These are phyloP conservation scores for Malassezia vespertilionis DNA, from an alignment of 1,284 basidiomycete genomes.

Conservation along the genomic window DNA sequence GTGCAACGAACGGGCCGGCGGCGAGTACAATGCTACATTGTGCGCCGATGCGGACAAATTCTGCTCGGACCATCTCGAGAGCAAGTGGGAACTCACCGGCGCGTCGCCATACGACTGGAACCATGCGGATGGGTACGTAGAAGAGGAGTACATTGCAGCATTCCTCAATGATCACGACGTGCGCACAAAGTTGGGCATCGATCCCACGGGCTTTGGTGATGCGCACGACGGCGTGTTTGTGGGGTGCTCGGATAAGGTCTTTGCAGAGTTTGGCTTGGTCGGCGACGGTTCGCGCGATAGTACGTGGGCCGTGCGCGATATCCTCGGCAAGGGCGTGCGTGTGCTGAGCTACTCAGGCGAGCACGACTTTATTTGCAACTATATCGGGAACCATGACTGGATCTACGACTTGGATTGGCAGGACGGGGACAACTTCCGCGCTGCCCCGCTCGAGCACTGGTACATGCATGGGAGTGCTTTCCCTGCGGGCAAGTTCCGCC, in stretches of 20 bases:
- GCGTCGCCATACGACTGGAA: slow-evolving; percentile 36
- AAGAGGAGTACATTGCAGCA: slow-evolving; percentile 35
- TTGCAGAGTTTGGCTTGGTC: slow-evolving; percentile 32
- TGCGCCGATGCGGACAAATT: slow-evolving; percentile 31
- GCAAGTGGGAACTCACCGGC: slow-evolving; percentile 31
- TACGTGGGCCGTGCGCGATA: slow-evolving; percentile 34
- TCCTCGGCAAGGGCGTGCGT: slow-evolving; percentile 27
- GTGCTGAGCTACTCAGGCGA: slow-evolving; percentile 37
- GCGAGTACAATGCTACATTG: slow-evolving; percentile 24
- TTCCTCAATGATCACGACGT: slow-evolving; percentile 35
- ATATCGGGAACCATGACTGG: slow-evolving; percentile 36
- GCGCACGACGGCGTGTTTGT: slow-evolving; percentile 38
- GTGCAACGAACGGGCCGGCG: slow-evolving; percentile 31
- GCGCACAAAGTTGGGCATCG: slow-evolving; percentile 30
- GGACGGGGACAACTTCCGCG: slow-evolving; percentile 25
- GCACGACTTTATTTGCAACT: slow-evolving; percentile 45
- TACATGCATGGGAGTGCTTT: slow-evolving; percentile 9
- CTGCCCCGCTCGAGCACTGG: slow-evolving; percentile 26
- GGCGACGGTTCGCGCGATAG: slow-evolving; percentile 39
- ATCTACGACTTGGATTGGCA: slow-evolving; percentile 31
- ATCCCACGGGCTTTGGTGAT: slow-evolving; percentile 32
- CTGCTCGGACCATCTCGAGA: slow-evolving; percentile 31
- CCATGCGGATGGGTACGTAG: slow-evolving; percentile 32
- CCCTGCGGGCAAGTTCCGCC: slow-evolving; percentile 29
- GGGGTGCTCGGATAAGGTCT: slow-evolving; percentile 41